These are phyloP conservation scores for Rhizopus delemar DNA, from an alignment of 371 early-diverging fungal species.

Conservation along the genomic window DNA sequence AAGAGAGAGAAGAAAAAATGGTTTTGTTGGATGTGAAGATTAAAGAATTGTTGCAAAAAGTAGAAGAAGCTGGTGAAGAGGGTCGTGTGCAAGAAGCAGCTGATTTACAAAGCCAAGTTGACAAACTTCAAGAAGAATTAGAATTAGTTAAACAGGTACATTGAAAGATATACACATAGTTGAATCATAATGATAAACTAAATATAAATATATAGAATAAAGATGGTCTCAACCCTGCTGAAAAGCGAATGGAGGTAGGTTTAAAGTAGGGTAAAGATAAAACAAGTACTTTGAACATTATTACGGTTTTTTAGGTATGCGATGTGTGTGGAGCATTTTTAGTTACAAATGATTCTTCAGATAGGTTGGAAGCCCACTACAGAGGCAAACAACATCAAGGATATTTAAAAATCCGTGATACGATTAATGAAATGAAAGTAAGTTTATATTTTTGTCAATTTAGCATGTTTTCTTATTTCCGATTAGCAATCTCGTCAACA, in stretches of 20 bases:
- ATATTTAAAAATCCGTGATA: conserved; percentile 78
- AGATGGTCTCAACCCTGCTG: conserved; percentile 69
- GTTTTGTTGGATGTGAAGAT: conserved; percentile 85
- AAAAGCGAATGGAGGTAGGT: conserved; percentile 70
- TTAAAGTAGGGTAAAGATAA: background rate
- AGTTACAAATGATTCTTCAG: conserved; percentile 80
- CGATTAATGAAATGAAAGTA: conserved; percentile 76
- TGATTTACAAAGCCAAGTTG: conserved; percentile 62
- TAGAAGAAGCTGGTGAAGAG: conserved; percentile 76
- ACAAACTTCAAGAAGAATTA: conserved; percentile 67
- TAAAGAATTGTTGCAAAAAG: conserved; percentile 68
- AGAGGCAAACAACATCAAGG: conserved; percentile 91
- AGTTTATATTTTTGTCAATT: conserved; percentile 9
- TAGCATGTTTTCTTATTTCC: conserved; percentile 12
- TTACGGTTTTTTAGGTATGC: conserved; percentile 60
- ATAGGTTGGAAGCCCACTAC: conserved; percentile 84
- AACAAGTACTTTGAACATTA: conserved; percentile 3
- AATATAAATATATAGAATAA: conserved; percentile 45
- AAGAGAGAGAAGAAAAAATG: conserved; percentile 80
- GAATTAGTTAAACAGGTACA: conserved; percentile 61
- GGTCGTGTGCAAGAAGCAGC: conserved; percentile 81
- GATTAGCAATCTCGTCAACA: conserved; percentile 1
- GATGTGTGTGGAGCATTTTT: conserved; percentile 89
- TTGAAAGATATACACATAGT: background rate
- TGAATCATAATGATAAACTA: background rate